These are phyloP conservation scores for Nicotiana knightiana DNA, from an alignment of 257 asterid genomes.

Conservation along the genomic window DNA sequence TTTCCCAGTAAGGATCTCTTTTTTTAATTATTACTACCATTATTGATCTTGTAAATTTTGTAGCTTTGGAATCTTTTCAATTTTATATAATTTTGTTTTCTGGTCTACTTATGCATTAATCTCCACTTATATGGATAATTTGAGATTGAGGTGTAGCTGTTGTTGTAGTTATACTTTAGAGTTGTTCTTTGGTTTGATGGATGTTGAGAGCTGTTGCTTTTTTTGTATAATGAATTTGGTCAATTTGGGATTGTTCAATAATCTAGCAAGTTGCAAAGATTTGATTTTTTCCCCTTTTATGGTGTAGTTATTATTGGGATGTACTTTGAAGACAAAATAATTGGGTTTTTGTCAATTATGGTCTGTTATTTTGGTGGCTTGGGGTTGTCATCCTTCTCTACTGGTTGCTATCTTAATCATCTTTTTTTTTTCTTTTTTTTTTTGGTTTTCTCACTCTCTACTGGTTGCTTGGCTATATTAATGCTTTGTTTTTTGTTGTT, in stretches of 20 bases:
- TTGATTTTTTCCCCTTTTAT: background rate
- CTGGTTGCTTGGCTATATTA: too few species aligned
- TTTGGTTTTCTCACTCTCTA: background rate
- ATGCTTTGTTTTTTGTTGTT: too few species aligned
- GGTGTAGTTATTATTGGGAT: background rate
- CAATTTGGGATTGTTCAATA: background rate
- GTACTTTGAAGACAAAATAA: background rate
- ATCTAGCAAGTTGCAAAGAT: background rate
- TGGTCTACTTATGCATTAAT: background rate
- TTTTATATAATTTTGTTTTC: background rate
- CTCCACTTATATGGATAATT: background rate
- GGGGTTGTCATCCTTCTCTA: background rate
- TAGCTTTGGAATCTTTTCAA: background rate
- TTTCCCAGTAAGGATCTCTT: constrained; percentile 43
- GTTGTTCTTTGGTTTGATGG: background rate
- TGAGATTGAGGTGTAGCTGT: background rate
- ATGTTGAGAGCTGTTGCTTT: background rate
- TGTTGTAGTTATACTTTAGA: background rate
- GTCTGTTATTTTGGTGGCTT: background rate
- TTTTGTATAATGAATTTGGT: background rate
- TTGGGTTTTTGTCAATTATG: background rate
- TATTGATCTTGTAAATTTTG: background rate
- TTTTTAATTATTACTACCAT: background rate
- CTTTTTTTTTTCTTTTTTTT: too few species aligned
- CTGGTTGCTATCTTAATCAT: background rate